Evolutionary conservation across 2,329 filamentous ascomycete genomes (phyloP).

Genomic region (Pyrenophora teres): DNA sequence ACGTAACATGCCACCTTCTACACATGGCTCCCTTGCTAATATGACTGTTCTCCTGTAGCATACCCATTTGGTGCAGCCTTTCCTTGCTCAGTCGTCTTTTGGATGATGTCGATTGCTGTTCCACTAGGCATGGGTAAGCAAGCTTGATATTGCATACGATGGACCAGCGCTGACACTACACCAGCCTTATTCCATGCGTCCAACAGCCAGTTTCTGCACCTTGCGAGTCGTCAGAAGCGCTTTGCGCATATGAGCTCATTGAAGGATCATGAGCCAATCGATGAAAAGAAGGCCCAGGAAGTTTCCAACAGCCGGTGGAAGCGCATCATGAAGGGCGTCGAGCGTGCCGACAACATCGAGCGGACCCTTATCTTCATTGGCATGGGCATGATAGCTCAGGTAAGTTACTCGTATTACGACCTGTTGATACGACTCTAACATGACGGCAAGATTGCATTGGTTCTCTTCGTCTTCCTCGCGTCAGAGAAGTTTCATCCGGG

Average conservation of each 20-base stretch:
- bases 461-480: constrained; percentile 38
- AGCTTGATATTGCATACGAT: too few species aligned
- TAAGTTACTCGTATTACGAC: constrained; percentile 8
- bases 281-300: constrained; percentile 29
- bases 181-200: constrained; percentile 40
- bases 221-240: constrained; percentile 41
- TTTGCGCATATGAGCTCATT: constrained; percentile 33
- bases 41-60: constrained; percentile 4
- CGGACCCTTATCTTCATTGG: constrained; percentile 36
- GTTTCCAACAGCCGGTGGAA: constrained; percentile 32
- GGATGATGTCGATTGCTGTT: constrained; percentile 42
- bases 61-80: constrained; percentile 34
- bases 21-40: neutral
- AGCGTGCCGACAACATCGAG: constrained; percentile 33
- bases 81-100: constrained; percentile 36
- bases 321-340: constrained; percentile 28
- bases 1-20: neutral
- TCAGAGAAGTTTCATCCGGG: constrained; percentile 42
- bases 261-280: constrained; percentile 28
- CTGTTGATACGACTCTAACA: neutral
- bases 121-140: constrained; percentile 30
- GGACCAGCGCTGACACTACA: neutral
- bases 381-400: constrained; percentile 35
- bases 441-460: constrained; percentile 24
- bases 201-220: constrained; percentile 44